Percentiles rank a stretch among this genome's conserved stretches.
Evolutionary conservation across 306 rosid species (phyloP).

Genomic region (Inga leiocalycina): DNA sequence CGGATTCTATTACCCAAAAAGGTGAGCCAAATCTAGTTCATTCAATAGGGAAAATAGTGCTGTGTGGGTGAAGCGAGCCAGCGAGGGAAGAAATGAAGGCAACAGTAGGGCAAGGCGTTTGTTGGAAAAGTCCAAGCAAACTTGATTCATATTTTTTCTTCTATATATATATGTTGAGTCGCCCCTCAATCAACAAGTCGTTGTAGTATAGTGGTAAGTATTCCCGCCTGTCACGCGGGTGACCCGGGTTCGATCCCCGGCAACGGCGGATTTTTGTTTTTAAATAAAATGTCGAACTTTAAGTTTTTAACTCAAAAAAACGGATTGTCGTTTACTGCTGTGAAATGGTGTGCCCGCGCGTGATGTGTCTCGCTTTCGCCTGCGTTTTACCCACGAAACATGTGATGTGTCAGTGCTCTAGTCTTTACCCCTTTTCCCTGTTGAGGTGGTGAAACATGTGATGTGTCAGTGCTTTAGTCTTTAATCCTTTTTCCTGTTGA

Average conservation of each 20-base stretch:
- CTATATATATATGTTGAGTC: too few species aligned
- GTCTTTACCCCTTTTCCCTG: neutral
- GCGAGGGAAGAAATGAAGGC: too few species aligned
- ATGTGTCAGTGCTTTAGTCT: too few species aligned
- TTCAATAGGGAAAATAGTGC: too few species aligned
- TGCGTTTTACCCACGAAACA: neutral
- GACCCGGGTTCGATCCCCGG: conserved; percentile 26
- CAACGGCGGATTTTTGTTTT: neutral
- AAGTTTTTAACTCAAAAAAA: neutral
- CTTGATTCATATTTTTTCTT: fast-evolving
- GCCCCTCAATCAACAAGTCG: neutral
- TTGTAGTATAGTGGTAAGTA: neutral
- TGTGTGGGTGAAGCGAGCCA: too few species aligned
- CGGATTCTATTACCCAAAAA: too few species aligned
- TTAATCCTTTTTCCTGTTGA: neutral
- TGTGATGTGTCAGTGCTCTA: neutral
- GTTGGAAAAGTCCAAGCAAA: too few species aligned
- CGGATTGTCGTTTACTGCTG: neutral
- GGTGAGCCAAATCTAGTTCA: too few species aligned
- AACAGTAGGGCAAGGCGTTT: too few species aligned
- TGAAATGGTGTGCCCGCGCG: neutral
- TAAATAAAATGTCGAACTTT: neutral
- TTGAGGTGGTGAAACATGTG: neutral
- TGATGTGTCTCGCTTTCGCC: neutral
- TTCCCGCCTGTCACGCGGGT: conserved; percentile 6